phyloP scores from a whole-genome alignment of 129 eudicot genomes.

The Flaveria robusta region DNA sequence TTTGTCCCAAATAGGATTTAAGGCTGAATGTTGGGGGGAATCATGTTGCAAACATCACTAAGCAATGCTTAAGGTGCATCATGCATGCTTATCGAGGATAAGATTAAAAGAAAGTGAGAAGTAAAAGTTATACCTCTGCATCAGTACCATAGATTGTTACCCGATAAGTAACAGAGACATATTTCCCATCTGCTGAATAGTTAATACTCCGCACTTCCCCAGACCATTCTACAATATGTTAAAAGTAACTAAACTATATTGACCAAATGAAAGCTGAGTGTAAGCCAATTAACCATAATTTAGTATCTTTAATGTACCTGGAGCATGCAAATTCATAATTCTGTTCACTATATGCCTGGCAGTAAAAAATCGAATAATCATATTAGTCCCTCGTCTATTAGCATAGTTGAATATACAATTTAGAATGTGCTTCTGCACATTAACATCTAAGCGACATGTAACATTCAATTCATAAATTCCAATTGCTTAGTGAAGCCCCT shows the following conservation, averaged over 20 bases:
- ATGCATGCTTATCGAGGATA: not conserved
- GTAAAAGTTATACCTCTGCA: slow-evolving; percentile 73
- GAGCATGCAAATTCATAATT: slow-evolving; percentile 93
- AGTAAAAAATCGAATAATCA: slow-evolving; percentile 10
- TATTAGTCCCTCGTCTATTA: slow-evolving; percentile 4
- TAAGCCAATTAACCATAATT: slow-evolving; percentile 7
- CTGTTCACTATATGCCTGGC: slow-evolving; percentile 87
- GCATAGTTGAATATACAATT: not conserved
- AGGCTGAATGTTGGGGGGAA: not conserved
- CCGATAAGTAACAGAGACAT: slow-evolving; percentile 89
- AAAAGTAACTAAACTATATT: not conserved
- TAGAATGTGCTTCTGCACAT: not conserved
- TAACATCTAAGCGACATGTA: not conserved
- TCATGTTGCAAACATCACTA: not conserved
- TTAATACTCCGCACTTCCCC: slow-evolving; percentile 89
- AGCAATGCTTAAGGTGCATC: not conserved
- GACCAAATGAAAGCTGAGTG: not conserved
- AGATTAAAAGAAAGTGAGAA: slow-evolving; percentile 5
- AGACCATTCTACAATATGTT: slow-evolving; percentile 77
- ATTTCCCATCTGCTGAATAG: slow-evolving; percentile 80
- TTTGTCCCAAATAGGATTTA: not conserved
- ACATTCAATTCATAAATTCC: not conserved
- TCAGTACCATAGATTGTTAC: slow-evolving; percentile 93
- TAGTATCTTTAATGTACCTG: slow-evolving; percentile 55
- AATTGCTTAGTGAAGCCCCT: not conserved